Conservation (phyloP, 768 basidiomycete species). For the Russula earlei region DNA sequence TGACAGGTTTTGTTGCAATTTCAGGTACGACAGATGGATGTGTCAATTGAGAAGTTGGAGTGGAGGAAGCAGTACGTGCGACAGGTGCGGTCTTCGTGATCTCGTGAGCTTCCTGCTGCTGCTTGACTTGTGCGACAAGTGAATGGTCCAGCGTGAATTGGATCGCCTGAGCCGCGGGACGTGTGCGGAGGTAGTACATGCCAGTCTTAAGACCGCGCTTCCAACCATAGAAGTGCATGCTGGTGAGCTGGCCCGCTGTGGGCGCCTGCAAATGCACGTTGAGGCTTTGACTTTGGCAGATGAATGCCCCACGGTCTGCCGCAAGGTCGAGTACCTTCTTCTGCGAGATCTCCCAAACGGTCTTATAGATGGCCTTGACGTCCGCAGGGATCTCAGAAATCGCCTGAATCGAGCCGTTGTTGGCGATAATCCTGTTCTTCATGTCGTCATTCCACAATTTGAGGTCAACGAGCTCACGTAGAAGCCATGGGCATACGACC, state of each 20-base stretch:
- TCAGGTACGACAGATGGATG: constrained; percentile 6
- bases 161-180: constrained; percentile 90
- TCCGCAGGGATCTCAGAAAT: constrained; percentile 84
- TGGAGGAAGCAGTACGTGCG: not conserved
- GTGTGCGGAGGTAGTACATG: constrained; percentile 94
- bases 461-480: constrained; percentile 94
- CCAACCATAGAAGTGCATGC: constrained; percentile 99
- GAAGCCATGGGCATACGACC: constrained; percentile 96
- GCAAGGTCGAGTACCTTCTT: constrained; percentile 97
- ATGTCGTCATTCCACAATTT: constrained; percentile 96
- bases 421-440: constrained; percentile 99
- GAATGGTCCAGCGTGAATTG: constrained; percentile 94
- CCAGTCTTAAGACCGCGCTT: constrained; percentile 99
- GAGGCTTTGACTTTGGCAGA: constrained; percentile 91
- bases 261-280: constrained; percentile 90
- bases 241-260: constrained; percentile 84
- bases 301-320: constrained; percentile 97
- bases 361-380: constrained; percentile 98
- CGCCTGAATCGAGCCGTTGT: constrained; percentile 82
- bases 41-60: not conserved
- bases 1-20: not conserved
- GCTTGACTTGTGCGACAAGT: constrained; percentile 56
- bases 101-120: constrained; percentile 25
- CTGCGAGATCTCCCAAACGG: constrained; percentile 99
- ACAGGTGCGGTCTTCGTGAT: not conserved